Percentiles rank a stretch among this genome's conserved stretches.
These are phyloP conservation scores for Sordariomycetes sp. DNA, from an alignment of 2,329 filamentous ascomycete species.

Conservation along the genomic window DNA sequence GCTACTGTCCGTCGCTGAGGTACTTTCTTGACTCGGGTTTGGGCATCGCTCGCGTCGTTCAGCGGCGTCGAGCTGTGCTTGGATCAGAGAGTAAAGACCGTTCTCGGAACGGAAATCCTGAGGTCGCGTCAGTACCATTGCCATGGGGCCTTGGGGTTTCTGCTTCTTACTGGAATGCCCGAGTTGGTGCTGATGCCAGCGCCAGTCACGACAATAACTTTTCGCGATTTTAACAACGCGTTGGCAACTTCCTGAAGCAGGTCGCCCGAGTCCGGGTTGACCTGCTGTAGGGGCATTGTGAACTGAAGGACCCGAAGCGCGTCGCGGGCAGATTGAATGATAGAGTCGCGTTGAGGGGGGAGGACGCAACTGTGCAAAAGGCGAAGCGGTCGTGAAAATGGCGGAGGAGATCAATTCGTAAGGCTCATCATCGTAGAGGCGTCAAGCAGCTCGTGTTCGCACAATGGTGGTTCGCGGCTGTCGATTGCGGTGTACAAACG, in stretches of 20 bases:
- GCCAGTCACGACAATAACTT: conserved; percentile 63
- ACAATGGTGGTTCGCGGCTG: no score
- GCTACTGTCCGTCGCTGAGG: conserved; percentile 8
- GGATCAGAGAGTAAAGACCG: conserved; percentile 63
- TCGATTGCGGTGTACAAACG: no score
- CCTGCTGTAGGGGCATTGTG: conserved; percentile 53
- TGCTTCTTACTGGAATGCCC: conserved; percentile 62
- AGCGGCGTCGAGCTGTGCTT: conserved; percentile 54
- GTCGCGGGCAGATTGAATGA: no score
- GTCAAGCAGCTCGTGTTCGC: no score
- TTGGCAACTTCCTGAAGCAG: conserved; percentile 58
- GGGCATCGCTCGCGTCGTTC: conserved; percentile 22
- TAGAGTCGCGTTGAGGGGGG: no score
- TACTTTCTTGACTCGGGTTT: conserved; percentile 14
- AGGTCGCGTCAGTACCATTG: conserved; percentile 6
- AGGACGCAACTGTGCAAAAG: no score
- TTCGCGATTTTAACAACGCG: conserved; percentile 52
- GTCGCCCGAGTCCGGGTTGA: conserved; percentile 39
- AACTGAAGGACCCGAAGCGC: no score
- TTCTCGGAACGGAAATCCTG: conserved; percentile 67
- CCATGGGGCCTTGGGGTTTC: neutral
- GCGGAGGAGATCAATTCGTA: no score
- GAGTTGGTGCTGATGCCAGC: conserved; percentile 70
- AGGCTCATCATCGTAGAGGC: no score
- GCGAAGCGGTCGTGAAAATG: no score